Conservation (phyloP, 768 basidiomycete species). For the Jaapia argillacea region DNA sequence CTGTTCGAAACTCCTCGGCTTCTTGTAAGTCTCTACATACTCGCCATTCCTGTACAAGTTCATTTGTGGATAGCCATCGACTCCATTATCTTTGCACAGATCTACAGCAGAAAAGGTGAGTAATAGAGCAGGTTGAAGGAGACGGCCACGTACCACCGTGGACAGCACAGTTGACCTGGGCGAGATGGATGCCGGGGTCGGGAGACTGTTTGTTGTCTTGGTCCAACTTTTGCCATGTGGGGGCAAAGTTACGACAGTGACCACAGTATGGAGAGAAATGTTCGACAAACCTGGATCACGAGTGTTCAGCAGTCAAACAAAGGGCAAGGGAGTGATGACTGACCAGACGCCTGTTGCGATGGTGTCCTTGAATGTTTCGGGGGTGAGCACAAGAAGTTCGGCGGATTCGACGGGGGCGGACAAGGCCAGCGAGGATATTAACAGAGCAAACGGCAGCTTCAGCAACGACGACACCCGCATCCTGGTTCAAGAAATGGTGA, state of each 20-base stretch:
- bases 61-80: slow-evolving; percentile 70
- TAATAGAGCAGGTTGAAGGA: neutral
- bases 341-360: slow-evolving; percentile 53
- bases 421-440: no score
- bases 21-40: slow-evolving; percentile 44
- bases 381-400: slow-evolving; percentile 32
- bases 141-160: slow-evolving; percentile 52
- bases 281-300: slow-evolving; percentile 83
- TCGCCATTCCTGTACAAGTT: slow-evolving; percentile 63
- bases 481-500: no score
- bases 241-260: slow-evolving; percentile 72
- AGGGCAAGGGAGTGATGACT: slow-evolving; percentile 6
- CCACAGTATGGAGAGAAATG: slow-evolving; percentile 81
- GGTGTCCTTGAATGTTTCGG: slow-evolving; percentile 46
- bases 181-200: slow-evolving; percentile 50
- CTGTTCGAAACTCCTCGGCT: slow-evolving; percentile 39
- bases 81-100: slow-evolving; percentile 59
- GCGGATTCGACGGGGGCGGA: slow-evolving; percentile 13
- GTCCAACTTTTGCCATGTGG: slow-evolving; percentile 72
- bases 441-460: no score
- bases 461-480: no score
- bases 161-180: slow-evolving; percentile 73
- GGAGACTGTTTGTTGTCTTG: slow-evolving; percentile 34
- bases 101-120: slow-evolving; percentile 35
- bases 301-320: slow-evolving; percentile 8